Base-by-base conservation (phyloP, 2,329 filamentous ascomycete species). In the Mycosphaerella arachidis region DNA sequence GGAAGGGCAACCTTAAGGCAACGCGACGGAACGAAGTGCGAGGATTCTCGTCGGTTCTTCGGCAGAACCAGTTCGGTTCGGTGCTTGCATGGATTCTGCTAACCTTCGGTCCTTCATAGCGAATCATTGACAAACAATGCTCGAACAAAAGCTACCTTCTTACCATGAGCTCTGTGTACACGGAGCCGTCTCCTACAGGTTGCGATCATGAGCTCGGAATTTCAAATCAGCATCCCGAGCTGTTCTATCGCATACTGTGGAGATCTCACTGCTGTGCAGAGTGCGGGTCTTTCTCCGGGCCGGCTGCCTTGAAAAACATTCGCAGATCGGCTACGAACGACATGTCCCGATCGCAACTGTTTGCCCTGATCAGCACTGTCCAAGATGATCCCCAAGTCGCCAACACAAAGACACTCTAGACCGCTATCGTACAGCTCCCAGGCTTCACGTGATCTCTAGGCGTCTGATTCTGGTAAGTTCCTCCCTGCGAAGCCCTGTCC, bases 331-430 rank as follows among this genome's bases (percentile, higher is more conserved):
- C 20, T 27, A n/a, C 20, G 31, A 43, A 40, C 33, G 29, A 54
- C 33, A 37, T 54, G 13, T 30, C 24, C 45, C 55, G 46, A 43
- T 57, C 30, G 45, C 33, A 51, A 52, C 55, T 52, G 30, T 51
- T 27, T 16, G 20, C 31, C 31, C 30, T 57, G 55, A 57, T 51
- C 45, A 27, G 53, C 53, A 30, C 31, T 46, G 18, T 37, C 4
- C 6, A 27, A 13, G 13, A 10, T 16, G 53, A 10, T 46, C 9
- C 12, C 24, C 24, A 29, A 29, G n/a, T 31, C 37, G 30, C 16
- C 40, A 43, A 24, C 20, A 18, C 6, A 48, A 27, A 27, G 7
- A 16, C 43, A 30, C 16, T 48, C 37, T 48, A 48, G 53, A 57
- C 55, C 55, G 24, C 4, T 16, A 30, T 30, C 20, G 37, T 40